Evolutionary conservation across 2,329 filamentous ascomycete genomes (phyloP).

Genomic region (Neoscytalidium dimidiatum): DNA sequence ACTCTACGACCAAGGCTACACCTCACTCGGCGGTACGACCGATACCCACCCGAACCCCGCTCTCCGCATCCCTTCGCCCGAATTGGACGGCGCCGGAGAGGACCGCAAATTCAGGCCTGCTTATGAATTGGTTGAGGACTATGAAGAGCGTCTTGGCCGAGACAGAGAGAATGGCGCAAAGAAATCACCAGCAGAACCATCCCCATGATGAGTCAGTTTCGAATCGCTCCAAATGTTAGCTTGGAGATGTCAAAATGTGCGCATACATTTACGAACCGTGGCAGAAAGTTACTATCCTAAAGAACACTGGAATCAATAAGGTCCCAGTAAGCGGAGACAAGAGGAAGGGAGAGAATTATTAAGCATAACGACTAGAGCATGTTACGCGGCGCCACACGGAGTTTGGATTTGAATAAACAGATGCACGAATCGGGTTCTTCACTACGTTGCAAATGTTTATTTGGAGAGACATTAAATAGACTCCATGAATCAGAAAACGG

Average conservation of each 20-base stretch:
- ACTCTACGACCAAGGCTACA: constrained; percentile 88
- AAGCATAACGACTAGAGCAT: constrained; percentile 12
- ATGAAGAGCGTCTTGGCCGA: constrained; percentile 42
- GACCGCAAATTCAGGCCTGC: constrained; percentile 37
- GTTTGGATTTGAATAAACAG: constrained; percentile 1
- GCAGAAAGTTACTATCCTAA: neutral
- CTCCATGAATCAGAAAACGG: neutral
- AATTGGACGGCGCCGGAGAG: constrained; percentile 21
- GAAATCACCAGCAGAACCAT: neutral
- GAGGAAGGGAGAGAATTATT: neutral
- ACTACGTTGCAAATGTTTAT: no score
- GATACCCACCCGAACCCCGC: constrained; percentile 90
- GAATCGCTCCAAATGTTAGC: neutral
- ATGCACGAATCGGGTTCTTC: neutral
- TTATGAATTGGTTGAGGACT: constrained; percentile 43
- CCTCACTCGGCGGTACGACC: constrained; percentile 83
- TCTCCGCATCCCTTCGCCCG: constrained; percentile 29
- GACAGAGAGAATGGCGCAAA: constrained; percentile 24
- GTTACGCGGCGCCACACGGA: neutral
- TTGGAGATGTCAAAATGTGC: neutral
- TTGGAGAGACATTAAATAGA: neutral
- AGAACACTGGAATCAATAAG: no score
- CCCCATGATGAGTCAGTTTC: neutral
- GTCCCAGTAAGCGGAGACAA: neutral
- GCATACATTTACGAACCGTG: neutral